These are phyloP conservation scores for Trichomonas gallinae DNA, from an alignment of 208 protist species.

Conservation along the genomic window DNA sequence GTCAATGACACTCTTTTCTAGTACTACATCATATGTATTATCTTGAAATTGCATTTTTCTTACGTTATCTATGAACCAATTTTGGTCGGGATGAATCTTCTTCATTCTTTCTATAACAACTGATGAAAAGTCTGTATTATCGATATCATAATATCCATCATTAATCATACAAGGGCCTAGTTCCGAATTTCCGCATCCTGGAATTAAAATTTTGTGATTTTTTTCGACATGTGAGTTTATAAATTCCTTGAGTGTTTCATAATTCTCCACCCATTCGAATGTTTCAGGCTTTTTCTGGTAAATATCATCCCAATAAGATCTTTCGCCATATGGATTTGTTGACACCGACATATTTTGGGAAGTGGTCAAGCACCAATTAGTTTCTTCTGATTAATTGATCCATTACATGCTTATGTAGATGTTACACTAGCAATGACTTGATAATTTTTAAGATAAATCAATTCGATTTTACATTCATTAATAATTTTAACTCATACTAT, in stretches of 20 bases:
- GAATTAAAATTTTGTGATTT: background rate
- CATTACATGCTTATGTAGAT: too few relatives aligned
- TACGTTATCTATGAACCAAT: background rate
- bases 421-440: too few relatives aligned
- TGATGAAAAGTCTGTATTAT: background rate
- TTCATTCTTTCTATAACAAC: background rate
- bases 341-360: background rate
- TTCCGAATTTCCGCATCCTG: background rate
- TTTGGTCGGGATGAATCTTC: background rate
- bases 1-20: background rate
- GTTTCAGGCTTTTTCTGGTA: background rate
- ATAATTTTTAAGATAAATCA: too few relatives aligned
- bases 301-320: background rate
- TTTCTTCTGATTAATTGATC: too few relatives aligned
- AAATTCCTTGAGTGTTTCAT: background rate
- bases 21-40: background rate
- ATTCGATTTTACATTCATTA: too few relatives aligned
- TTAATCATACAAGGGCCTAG: background rate
- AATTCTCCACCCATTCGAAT: background rate
- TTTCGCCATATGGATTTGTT: background rate
- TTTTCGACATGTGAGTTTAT: background rate
- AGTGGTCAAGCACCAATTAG: too few relatives aligned
- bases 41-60: background rate
- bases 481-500: too few relatives aligned
- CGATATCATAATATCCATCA: background rate